Base-by-base conservation (phyloP, 805 yeast genomes). In the Wickerhamomyces queroliae region DNA sequence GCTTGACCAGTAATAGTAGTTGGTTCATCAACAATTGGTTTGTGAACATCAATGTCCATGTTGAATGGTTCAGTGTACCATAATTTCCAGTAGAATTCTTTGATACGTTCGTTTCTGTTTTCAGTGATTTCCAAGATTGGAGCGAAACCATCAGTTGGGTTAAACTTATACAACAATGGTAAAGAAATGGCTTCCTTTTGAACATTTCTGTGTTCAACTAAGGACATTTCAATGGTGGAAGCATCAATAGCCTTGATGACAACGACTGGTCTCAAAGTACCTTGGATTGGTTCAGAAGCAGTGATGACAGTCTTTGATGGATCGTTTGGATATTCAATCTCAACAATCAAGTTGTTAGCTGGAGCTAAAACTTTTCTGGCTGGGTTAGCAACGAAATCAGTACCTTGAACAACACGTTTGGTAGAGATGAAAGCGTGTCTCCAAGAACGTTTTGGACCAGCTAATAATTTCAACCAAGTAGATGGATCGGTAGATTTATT, bases 81-180 rank as follows among this genome's bases (percentile, higher is more conserved):
- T 56, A 91, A 72, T 61, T 82, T 82, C 99, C 99, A 93, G 79
- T 93, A 93, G 72, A 93, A 87, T 64, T 81, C 80, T 71, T 93
- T 93, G 66, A 95, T 91, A 64, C 98, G 78, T 44, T 77, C 78
- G 67, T 93, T 93, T 72, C 99, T 82, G 55, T 81, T 93, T 48
- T 80, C 85, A 81, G 87, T 83, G 28, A 83, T 77, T 68, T 93
- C 99, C 49, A 80, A 70, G 51, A 93, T 84, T 58, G 99, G 98
- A 43, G 96, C 95, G 59, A 83, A 90, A n/a, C 99, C 99, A 61
- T 83, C 86, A 38, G 76, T 73, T 22, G 96, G 87, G 54, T 79
- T 72, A 70, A 83, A 93, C 38, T 67, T 76, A 77, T 83, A 95
- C 48, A 78, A 70, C 65, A 93, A 76, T 49, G 83, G 79, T 57